Evolutionary conservation across 2,329 filamentous ascomycete genomes (phyloP), one percentile per base, ranked within the genome.

Genomic region (Sodiomyces alkalinus): DNA sequence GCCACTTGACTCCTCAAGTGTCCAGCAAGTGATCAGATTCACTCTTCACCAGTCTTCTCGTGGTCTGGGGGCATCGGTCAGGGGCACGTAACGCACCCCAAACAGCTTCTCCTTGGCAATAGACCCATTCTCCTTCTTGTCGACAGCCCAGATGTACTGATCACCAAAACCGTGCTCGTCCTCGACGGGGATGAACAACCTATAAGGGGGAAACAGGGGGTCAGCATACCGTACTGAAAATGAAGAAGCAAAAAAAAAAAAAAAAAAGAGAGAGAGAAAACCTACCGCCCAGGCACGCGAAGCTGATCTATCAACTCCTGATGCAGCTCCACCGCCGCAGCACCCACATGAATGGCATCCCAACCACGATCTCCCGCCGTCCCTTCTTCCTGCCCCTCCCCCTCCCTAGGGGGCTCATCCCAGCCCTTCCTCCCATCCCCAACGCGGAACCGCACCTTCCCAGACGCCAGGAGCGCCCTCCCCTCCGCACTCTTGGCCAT

Each of bases 281-380:
- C 56, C 42, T 34, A 66, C 57, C 74, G 63, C 1, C 90, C 90
- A 0, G 87, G 87, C 3, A 67, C 57, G 37, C 72, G 73, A 39
- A 98, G 56, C 57, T 96, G 90, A 17, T 74, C 67, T 25, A 92
- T 54, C 39, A 96, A 53, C 33, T 69, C 66, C 12, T 67, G 47
- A 47, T 92, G 86, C 30, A 92, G 55, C 44, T 73, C 67, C 15
- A 57, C 66, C 1, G 87, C 87, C 6, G 83, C 80, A 1, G 90
- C 90, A 0, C 90, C 90, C 3, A 96, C 90, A 48, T 96, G 90
- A 34, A 98, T 96, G 3, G 80, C 86, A 62, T 96, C 83, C 63
- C 87, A 98, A 0, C 73, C 64, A 17, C 51, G 54, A 35, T 55
- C 62, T 9, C 59, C 54, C 31, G 60, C 60, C n/a, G n/a, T n/a